These are phyloP conservation scores for Canavalia ensiformis DNA, from an alignment of 306 rosid species.

Conservation along the genomic window DNA sequence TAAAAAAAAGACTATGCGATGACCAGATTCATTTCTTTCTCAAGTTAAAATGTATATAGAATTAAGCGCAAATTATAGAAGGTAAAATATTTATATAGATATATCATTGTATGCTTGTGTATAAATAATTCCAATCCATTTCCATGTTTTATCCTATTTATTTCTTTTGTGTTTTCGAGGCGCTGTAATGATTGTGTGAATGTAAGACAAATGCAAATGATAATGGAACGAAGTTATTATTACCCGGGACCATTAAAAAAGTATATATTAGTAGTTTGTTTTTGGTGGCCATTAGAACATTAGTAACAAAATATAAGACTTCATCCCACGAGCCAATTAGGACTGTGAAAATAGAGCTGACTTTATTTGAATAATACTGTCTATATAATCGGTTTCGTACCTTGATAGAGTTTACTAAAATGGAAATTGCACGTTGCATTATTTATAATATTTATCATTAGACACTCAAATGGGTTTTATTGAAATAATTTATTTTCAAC, in stretches of 20 bases:
- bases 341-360: slow-evolving; percentile 33
- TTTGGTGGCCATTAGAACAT: neutral
- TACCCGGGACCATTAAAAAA: neutral
- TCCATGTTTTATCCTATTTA: slow-evolving; percentile 34
- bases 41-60: neutral
- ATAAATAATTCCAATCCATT: slow-evolving; percentile 7
- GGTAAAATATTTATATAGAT: neutral
- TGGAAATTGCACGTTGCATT: neutral
- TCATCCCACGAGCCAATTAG: slow-evolving; percentile 20
- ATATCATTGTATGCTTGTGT: slow-evolving; percentile 3
- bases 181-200: neutral
- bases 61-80: neutral
- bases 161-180: slow-evolving; percentile 24
- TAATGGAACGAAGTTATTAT: slow-evolving; percentile 25
- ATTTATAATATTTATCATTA: neutral
- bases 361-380: slow-evolving; percentile 28
- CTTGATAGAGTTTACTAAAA: slow-evolving; percentile 5
- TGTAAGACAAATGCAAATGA: slow-evolving; percentile 37
- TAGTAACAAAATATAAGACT: slow-evolving; percentile 22
- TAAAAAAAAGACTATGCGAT: slow-evolving; percentile 41
- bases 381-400: neutral
- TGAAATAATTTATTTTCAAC: neutral
- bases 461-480: neutral
- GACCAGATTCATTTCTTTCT: slow-evolving; percentile 26
- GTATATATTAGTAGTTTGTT: neutral